Evolutionary conservation across 2,329 filamentous ascomycete genomes (phyloP), one percentile per base, ranked within the genome.

Genomic region (Pseudohalonectria lignicola): DNA sequence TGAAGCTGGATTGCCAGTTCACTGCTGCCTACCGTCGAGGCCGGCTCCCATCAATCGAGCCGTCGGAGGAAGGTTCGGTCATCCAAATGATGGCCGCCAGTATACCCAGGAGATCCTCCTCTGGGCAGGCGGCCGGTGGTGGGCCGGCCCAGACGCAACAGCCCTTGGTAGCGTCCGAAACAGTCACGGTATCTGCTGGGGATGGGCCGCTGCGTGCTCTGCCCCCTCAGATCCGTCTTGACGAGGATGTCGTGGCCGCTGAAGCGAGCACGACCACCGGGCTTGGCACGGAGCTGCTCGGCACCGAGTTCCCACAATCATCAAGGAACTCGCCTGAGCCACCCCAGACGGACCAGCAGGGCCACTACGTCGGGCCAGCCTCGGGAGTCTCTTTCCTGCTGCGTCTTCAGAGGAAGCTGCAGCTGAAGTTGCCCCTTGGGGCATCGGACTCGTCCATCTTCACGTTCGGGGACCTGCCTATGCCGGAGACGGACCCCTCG

Each of bases 371-470:
- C 19, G 66, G 65, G 1, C 62, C 65, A 4, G 58, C 65, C 0
- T 67, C 63, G 1, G 66, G 63, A 1, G 63, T 63, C 1, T 66
- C 64, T 1, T 72, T 73, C 39, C 52, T 73, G 10, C 57, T 67
- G 1, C 55, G 69, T 8, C 64, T 70, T 2, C 69, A 70, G 49
- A 16, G 31, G 11, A 34, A 5, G 12, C 19, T 34, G 17, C 31
- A 34, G 31, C 8, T 13, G 31, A 16, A 21, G 18, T 13, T 23
- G 10, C 18, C 16, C 12, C 31, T 13, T 11, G 31, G 31, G 4
- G 10, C 31, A 13, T 34, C 31, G 17, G 18, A 23, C 18, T 19
- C 31, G 10, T 34, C 31, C 31, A 34, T 34, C 18, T 34, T 23
- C 31, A 34, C 31, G 10, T 34, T 34, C 5, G 26, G 31, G 6